phyloP scores from a whole-genome alignment of 2,329 filamentous ascomycete species.

The Periglandula ipomoeae region DNA sequence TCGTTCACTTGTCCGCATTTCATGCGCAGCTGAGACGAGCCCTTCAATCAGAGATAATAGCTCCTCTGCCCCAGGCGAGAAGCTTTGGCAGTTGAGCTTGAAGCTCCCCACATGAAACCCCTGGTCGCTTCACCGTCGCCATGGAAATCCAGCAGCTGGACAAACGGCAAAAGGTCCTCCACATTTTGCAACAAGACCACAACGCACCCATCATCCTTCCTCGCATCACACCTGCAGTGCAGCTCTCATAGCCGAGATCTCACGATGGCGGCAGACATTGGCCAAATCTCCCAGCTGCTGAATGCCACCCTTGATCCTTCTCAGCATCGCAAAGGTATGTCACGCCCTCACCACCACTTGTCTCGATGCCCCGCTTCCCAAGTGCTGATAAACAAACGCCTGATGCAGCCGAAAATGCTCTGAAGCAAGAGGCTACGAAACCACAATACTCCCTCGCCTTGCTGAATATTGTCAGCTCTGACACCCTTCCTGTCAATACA shows the following conservation, averaged over 20 bases:
- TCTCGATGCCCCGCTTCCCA: constrained; percentile 19
- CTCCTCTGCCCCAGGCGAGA: no score
- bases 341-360: no score
- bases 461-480: constrained; percentile 80
- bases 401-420: constrained; percentile 64
- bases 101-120: constrained; percentile 2
- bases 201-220: neutral
- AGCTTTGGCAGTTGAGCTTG: neutral
- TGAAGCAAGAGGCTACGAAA: constrained; percentile 71
- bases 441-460: constrained; percentile 81
- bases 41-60: no score
- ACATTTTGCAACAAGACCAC: constrained; percentile 10
- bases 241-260: constrained; percentile 13
- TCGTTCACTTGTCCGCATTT: no score
- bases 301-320: constrained; percentile 82
- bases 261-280: constrained; percentile 49
- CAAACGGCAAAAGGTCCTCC: constrained; percentile 6
- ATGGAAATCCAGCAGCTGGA: neutral
- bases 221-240: constrained; percentile 9
- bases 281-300: constrained; percentile 68
- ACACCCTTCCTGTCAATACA: constrained; percentile 63
- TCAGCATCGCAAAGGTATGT: constrained; percentile 79
- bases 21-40: no score
- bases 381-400: constrained; percentile 27
- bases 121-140: neutral